Conservation (phyloP, 345 rosid species). For the Gossypium rotundifolium region DNA sequence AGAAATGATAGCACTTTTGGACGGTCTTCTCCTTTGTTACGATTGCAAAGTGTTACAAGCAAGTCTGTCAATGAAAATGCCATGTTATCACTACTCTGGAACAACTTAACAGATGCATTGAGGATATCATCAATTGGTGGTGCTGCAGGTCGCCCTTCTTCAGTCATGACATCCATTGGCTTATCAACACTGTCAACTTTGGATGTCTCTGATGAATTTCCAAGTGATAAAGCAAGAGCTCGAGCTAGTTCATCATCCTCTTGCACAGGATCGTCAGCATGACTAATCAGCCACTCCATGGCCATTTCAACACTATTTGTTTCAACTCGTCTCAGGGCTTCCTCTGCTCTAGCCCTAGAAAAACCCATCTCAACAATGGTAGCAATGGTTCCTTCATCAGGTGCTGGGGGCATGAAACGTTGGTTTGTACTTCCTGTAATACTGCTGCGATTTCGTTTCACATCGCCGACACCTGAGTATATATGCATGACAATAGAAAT, state of each 20-base stretch:
- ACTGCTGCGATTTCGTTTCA: constrained; percentile 64
- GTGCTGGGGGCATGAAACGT: constrained; percentile 73
- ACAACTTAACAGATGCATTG: constrained; percentile 69
- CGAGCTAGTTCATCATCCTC: constrained; percentile 97
- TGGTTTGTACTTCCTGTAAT: constrained; percentile 63
- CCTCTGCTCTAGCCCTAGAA: constrained; percentile 95
- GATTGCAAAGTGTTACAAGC: constrained; percentile 78
- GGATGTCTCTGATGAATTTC: constrained; percentile 80
- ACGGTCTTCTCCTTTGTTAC: constrained; percentile 89
- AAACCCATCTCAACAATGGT: constrained; percentile 97
- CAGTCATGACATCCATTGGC: constrained; percentile 43
- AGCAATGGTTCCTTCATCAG: constrained; percentile 78
- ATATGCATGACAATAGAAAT: constrained; percentile 70
- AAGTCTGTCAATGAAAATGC: constrained; percentile 84
- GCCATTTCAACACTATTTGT: constrained; percentile 98
- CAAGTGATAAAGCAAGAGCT: constrained; percentile 91
- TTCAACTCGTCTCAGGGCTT: constrained; percentile 84
- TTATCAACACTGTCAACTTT: constrained; percentile 69
- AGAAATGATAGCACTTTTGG: constrained; percentile 65
- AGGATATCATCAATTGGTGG: constrained; percentile 91
- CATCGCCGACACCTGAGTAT: constrained; percentile 86
- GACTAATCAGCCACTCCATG: constrained; percentile 87
- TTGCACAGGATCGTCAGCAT: constrained; percentile 87
- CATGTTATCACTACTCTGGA: constrained; percentile 61
- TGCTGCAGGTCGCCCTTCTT: constrained; percentile 47